Conservation (phyloP, 129 eudicot species). For the Mikania micrantha region DNA sequence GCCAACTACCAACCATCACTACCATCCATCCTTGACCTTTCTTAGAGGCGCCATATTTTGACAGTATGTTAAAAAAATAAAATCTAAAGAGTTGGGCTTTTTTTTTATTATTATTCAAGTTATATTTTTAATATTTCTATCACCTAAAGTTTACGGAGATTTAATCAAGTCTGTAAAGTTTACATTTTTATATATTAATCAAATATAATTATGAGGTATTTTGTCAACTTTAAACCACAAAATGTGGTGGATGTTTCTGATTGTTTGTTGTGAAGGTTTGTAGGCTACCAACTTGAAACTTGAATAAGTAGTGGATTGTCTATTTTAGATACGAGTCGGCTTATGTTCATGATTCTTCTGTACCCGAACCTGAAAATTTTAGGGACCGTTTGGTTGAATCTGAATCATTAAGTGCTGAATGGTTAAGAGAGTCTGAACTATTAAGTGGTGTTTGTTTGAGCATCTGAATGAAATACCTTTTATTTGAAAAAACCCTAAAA, state of each 20-base stretch:
- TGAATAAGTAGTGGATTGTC: too few species aligned
- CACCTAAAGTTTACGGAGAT: neutral
- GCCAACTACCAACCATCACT: neutral
- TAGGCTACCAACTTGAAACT: neutral
- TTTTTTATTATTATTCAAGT: neutral
- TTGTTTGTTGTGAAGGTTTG: neutral
- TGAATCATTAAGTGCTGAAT: too few species aligned
- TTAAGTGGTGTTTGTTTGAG: too few species aligned
- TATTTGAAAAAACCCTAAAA: too few species aligned
- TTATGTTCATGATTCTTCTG: slow-evolving; percentile 16
- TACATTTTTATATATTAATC: neutral
- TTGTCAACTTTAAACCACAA: neutral
- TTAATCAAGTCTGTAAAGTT: neutral
- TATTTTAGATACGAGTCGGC: too few species aligned
- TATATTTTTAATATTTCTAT: neutral
- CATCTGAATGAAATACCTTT: too few species aligned
- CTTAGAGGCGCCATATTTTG: neutral
- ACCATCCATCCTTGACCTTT: neutral
- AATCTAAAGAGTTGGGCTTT: too few species aligned
- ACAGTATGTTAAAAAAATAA: too few species aligned
- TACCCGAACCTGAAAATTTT: slow-evolving; percentile 26
- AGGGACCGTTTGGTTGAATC: slow-evolving; percentile 18
- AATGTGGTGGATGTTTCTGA: neutral
- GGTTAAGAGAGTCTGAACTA: too few species aligned
- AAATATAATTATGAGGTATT: neutral